These are phyloP conservation scores for Porogramme epimiltina DNA, from an alignment of 1,284 basidiomycete genomes.

Conservation along the genomic window DNA sequence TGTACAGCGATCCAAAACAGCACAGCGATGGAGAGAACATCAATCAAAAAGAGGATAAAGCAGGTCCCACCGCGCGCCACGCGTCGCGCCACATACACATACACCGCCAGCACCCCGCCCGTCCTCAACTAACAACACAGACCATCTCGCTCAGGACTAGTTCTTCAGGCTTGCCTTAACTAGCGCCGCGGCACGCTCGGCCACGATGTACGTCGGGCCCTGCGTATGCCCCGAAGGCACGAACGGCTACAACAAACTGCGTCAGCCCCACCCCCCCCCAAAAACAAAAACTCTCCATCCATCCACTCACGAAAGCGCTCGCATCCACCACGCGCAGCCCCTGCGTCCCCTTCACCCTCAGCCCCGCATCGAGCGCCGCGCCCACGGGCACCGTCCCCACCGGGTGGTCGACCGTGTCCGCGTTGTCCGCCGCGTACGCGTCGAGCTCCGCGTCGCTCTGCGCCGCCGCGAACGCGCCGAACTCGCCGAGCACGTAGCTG, in stretches of 20 bases:
- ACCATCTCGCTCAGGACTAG: too few relatives aligned
- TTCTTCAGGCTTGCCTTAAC: not conserved
- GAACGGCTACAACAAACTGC: constrained; percentile 1
- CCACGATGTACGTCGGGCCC: constrained; percentile 8
- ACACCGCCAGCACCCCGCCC: too few relatives aligned
- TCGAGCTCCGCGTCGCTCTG: constrained; percentile 23
- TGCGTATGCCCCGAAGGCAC: constrained; percentile 10
- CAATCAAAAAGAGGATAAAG: too few relatives aligned
- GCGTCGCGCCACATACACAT: too few relatives aligned
- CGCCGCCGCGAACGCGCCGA: constrained; percentile 16
- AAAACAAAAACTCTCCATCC: not conserved
- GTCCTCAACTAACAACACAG: too few relatives aligned
- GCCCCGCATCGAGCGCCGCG: constrained; percentile 55
- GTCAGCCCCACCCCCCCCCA: not conserved
- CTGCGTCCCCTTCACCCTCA: constrained; percentile 44
- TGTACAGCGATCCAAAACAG: too few relatives aligned
- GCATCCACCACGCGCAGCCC: constrained; percentile 16
- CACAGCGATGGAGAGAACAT: too few relatives aligned
- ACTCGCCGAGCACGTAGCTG: constrained; percentile 17
- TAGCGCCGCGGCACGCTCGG: constrained; percentile 8
- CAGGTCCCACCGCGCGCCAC: too few relatives aligned
- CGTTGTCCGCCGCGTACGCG: constrained; percentile 14
- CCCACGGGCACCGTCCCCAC: constrained; percentile 27
- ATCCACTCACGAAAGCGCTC: constrained; percentile 5
- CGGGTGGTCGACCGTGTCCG: constrained; percentile 22